phyloP scores from a whole-genome alignment of 805 yeast species.

The Pichia paraexigua region DNA sequence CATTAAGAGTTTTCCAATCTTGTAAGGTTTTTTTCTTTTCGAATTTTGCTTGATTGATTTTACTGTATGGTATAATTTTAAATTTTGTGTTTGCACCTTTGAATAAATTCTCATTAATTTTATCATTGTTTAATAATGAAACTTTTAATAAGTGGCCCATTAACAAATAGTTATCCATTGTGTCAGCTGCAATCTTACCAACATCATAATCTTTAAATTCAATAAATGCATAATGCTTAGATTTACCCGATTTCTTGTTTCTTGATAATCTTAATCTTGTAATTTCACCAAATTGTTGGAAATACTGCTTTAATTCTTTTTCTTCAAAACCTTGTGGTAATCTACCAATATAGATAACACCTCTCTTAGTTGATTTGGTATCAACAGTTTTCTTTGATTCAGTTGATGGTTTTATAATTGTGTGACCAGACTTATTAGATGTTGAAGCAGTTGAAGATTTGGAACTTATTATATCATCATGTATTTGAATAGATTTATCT shows the following conservation, averaged over 20 bases:
- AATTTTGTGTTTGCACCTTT: slow-evolving; percentile 46
- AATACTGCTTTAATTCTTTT: slow-evolving; percentile 67
- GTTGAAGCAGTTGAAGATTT: not conserved
- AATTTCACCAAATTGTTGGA: slow-evolving; percentile 84
- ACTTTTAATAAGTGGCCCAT: slow-evolving; percentile 79
- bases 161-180: slow-evolving; percentile 90
- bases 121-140: slow-evolving; percentile 45
- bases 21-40: slow-evolving; percentile 51
- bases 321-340: slow-evolving; percentile 92
- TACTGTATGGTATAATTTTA: slow-evolving; percentile 52
- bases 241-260: slow-evolving; percentile 81
- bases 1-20: slow-evolving; percentile 47
- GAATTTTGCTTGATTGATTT: slow-evolving; percentile 42
- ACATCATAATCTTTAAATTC: slow-evolving; percentile 71
- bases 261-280: slow-evolving; percentile 73
- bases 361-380: slow-evolving; percentile 32
- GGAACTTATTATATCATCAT: slow-evolving; percentile 5
- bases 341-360: slow-evolving; percentile 84
- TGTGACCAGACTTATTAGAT: slow-evolving; percentile 15
- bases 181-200: slow-evolving; percentile 84
- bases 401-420: slow-evolving; percentile 14
- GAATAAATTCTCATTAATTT: slow-evolving; percentile 52
- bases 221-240: slow-evolving; percentile 86
- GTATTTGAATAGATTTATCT: not conserved
- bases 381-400: slow-evolving; percentile 4